Conservation (phyloP, 371 early-diverging fungal genomes). For the Lichtheimia ornata region DNA sequence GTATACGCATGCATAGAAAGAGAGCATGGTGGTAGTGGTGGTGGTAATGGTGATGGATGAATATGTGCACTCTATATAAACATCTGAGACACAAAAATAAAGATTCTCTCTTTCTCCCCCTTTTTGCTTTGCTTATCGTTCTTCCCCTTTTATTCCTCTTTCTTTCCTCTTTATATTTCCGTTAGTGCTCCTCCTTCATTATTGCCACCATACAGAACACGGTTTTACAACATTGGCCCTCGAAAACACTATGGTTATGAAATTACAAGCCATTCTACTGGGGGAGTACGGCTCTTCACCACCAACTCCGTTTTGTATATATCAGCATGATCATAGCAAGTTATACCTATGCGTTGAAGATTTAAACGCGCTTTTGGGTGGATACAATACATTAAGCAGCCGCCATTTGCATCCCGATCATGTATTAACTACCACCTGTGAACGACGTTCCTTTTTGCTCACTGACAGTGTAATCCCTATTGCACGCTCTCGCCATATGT, state of each 20-base stretch:
- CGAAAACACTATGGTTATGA: conserved; percentile 1
- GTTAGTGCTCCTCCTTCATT: conserved; percentile 5
- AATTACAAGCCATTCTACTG: conserved; percentile 11
- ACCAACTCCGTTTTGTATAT: conserved; percentile 12
- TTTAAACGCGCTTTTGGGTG: conserved; percentile 10
- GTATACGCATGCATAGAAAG: conserved; percentile 5
- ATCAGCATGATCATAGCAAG: conserved; percentile 6
- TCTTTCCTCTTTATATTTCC: conserved; percentile 11
- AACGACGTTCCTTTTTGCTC: conserved; percentile 18
- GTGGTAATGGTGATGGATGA: too few species aligned
- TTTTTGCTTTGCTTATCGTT: conserved; percentile 2
- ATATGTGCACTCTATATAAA: too few species aligned
- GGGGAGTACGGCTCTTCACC: conserved; percentile 6
- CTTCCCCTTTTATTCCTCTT: conserved; percentile 9
- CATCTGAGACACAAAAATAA: too few species aligned
- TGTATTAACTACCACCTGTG: conserved; percentile 15
- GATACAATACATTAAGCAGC: neutral
- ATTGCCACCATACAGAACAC: neutral
- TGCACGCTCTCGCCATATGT: conserved; percentile 27
- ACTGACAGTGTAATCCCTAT: conserved; percentile 21
- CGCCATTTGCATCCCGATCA: conserved; percentile 10
- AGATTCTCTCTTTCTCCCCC: conserved; percentile 1
- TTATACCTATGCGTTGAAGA: conserved; percentile 28
- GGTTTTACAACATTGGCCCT: conserved; percentile 1
- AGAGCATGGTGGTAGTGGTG: too few species aligned